phyloP scores from a whole-genome alignment of 129 eudicot species.

The Flaveria linearis region DNA sequence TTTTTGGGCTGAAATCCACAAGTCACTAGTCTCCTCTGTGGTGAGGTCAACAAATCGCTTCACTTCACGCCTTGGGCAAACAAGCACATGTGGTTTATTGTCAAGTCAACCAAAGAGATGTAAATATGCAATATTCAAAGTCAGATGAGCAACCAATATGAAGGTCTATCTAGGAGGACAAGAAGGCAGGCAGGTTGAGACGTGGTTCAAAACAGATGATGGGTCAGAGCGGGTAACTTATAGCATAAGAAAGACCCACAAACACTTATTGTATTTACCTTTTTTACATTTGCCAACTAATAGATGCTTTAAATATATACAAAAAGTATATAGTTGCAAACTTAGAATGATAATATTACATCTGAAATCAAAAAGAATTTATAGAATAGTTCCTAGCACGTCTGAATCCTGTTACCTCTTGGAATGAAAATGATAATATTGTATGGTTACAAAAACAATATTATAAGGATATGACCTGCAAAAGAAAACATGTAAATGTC shows the following conservation, averaged over 20 bases:
- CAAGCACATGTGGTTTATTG: constrained; percentile 76
- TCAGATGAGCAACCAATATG: background rate
- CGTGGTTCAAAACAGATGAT: background rate
- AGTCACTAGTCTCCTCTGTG: constrained; percentile 71
- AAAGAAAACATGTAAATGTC: constrained; percentile 10
- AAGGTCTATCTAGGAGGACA: too few relatives aligned
- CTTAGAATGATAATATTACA: background rate
- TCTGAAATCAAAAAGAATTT: background rate
- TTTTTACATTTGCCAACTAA: too few relatives aligned
- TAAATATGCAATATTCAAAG: background rate
- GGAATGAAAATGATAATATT: background rate
- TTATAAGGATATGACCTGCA: constrained; percentile 95
- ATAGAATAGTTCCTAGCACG: background rate
- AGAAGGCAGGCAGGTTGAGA: background rate
- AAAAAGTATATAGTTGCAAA: background rate
- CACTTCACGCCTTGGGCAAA: constrained; percentile 93
- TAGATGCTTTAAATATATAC: background rate
- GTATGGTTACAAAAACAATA: background rate
- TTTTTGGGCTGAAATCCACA: constrained; percentile 89
- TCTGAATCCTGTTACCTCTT: constrained; percentile 1
- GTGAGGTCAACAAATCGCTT: constrained; percentile 87
- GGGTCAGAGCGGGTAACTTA: background rate
- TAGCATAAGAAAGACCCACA: background rate
- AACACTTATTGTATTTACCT: background rate
- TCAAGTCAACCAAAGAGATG: constrained; percentile 58